Evolutionary conservation across 129 eudicot species (phyloP).

Genomic region (Ambrosia artemisiifolia): DNA sequence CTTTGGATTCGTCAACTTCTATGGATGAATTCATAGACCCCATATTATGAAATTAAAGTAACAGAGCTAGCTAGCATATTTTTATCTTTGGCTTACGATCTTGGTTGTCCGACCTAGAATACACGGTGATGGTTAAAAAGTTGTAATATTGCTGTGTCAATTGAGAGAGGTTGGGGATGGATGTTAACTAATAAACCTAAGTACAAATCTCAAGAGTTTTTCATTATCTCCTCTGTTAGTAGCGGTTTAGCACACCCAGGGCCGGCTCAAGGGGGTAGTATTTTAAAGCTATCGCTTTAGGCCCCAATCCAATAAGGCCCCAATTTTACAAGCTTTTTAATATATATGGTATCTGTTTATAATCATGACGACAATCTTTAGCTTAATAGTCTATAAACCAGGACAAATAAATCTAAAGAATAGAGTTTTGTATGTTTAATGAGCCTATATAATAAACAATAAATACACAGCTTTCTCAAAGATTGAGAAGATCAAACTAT

Average conservation of each 20-base stretch:
- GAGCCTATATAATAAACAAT: no score
- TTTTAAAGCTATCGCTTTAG: no score
- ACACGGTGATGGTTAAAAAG: not conserved
- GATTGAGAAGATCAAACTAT: slow-evolving; percentile 53
- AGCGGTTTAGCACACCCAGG: no score
- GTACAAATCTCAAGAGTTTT: not conserved
- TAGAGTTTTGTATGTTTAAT: no score
- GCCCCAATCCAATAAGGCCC: no score
- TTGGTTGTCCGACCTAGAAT: not conserved
- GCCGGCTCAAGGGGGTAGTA: no score
- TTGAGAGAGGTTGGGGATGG: not conserved
- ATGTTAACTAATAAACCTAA: not conserved
- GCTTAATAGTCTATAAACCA: no score
- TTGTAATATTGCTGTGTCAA: not conserved
- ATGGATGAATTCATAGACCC: slow-evolving; percentile 5
- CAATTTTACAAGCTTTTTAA: no score
- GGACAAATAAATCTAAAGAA: no score
- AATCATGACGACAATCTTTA: no score
- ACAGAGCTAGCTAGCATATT: not conserved
- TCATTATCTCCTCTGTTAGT: not conserved
- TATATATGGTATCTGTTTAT: no score
- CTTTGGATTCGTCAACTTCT: not conserved
- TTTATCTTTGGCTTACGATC: not conserved
- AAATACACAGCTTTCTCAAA: slow-evolving; percentile 46
- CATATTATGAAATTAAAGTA: not conserved